A percentile compares a stretch with the other conserved stretches of the same genome.
Conservation (phyloP, 2,329 filamentous ascomycete genomes). For the Dothidotthia symphoricarpi region DNA sequence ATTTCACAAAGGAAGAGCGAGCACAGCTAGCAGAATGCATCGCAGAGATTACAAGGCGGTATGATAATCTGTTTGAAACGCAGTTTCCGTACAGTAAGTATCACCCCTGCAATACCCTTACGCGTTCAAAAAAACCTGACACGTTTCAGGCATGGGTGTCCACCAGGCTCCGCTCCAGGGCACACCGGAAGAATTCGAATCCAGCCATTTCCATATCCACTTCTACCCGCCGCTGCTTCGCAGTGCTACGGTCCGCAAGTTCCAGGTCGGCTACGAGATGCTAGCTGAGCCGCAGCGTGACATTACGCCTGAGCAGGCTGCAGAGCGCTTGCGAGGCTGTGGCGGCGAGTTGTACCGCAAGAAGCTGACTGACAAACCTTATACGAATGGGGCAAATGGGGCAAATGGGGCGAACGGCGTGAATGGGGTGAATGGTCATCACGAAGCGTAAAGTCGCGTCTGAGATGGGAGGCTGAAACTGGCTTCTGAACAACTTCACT, state of each 20-base stretch:
- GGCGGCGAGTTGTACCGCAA: conserved; percentile 83
- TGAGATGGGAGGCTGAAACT: neutral
- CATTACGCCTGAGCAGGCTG: conserved; percentile 95
- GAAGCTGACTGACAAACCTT: conserved; percentile 29
- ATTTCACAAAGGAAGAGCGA: conserved; percentile 71
- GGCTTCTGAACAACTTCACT: too few species aligned
- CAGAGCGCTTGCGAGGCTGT: conserved; percentile 70
- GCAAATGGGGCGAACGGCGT: conserved; percentile 15
- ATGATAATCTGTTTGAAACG: conserved; percentile 96
- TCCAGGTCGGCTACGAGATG: conserved; percentile 93
- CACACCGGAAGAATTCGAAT: conserved; percentile 77
- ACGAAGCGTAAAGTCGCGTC: conserved; percentile 1
- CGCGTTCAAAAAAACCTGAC: conserved; percentile 7
- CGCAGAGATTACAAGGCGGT: conserved; percentile 82
- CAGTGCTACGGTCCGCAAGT: conserved; percentile 92
- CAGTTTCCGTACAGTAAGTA: conserved; percentile 88
- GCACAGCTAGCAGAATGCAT: conserved; percentile 76
- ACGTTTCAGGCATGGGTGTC: conserved; percentile 71
- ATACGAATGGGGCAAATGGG: conserved; percentile 14
- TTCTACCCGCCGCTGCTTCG: conserved; percentile 94
- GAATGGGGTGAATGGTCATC: conserved; percentile 17
- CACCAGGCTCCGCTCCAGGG: conserved; percentile 91
- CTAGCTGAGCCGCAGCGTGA: conserved; percentile 97
- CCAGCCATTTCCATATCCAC: conserved; percentile 91
- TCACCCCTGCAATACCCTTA: neutral